Evolutionary conservation across 1,284 basidiomycete species (phyloP), one percentile per base, ranked within the genome.

Genomic region (Heterobasidion irregulare): DNA sequence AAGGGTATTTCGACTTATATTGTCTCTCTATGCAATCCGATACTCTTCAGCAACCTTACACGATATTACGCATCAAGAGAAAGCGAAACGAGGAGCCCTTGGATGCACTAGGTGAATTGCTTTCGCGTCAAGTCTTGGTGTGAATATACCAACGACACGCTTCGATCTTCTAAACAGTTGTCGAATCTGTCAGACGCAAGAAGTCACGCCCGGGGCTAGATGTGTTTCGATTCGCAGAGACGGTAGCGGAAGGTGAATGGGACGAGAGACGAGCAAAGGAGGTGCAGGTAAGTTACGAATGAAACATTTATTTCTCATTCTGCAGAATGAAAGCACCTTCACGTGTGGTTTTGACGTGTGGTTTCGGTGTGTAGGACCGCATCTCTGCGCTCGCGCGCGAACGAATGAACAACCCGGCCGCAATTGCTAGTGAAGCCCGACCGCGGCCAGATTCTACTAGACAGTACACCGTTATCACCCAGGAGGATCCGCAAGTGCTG

Each of bases 51-150:
- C 75, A 77, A 44, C 68, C 80, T 2, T 84, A 79, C 62, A 86
- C 87, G 0, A 84, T 90, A 60, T 67, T 90, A 34, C 80, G 88
- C 47, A 88, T 90, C 68, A 90, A 90, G 66, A 76, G 87, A 33
- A 90, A 89, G 64, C 75, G 88, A 36, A 84, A 79, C 47, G 88
- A 91, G 62, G 88, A 89, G 64, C 86, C 87, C 36, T 72, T 89
- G 47, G 87, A 90, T 69, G 86, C 84, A 46, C 74, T 90, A 59
- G 83, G 87, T 54, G 58, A 57, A 51, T 46, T 47, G 46, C 43
- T 52, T 57, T 53, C 55, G 44, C 52, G 47, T 62, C 50, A 47
- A 13, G 36, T 49, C 50, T 41, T 26, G 4, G 26, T 26, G 26
- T 1, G 26, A 26, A 26, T 5, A 26, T 26, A 6, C 26, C 26